Conservation (phyloP, 2,329 filamentous ascomycete genomes). For the Cadophora sp. region DNA sequence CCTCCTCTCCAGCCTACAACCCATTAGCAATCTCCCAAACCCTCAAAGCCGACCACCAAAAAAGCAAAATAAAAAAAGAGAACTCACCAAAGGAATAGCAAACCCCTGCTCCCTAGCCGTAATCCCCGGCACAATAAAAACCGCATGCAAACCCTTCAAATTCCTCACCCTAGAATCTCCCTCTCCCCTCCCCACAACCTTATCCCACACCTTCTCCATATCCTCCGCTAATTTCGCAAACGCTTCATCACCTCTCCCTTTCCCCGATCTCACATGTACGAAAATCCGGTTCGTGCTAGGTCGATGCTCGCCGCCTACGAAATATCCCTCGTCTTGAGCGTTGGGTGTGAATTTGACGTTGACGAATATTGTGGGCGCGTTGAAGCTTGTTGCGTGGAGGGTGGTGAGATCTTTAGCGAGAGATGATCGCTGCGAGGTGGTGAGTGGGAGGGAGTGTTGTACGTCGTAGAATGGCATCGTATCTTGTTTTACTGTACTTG, state of each 20-base stretch:
- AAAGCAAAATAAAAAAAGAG: not conserved
- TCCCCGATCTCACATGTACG: conserved; percentile 25
- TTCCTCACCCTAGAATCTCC: not conserved
- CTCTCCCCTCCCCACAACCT: conserved; percentile 14
- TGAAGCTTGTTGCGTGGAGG: conserved; percentile 28
- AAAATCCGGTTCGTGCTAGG: conserved; percentile 22
- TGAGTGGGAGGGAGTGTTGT: conserved; percentile 22
- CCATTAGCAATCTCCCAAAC: not conserved
- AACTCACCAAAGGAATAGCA: conserved; percentile 25
- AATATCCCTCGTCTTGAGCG: conserved; percentile 16
- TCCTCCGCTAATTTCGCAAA: conserved; percentile 26
- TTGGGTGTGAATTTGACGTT: conserved; percentile 29
- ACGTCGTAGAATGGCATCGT: conserved; percentile 32
- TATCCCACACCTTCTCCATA: conserved; percentile 28
- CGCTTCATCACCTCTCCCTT: conserved; percentile 13
- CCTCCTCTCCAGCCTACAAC: conserved; percentile 28
- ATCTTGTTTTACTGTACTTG: too few relatives aligned
- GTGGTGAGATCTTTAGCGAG: conserved; percentile 26
- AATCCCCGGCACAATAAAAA: conserved; percentile 28
- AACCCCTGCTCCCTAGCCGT: conserved; percentile 28
- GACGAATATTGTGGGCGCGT: conserved; percentile 28
- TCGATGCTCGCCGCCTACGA: conserved; percentile 20
- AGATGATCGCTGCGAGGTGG: not conserved
- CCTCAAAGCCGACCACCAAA: not conserved
- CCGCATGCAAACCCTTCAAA: conserved; percentile 18